Conservation (phyloP, 1,284 basidiomycete genomes). For the Bjerkandera adusta region DNA sequence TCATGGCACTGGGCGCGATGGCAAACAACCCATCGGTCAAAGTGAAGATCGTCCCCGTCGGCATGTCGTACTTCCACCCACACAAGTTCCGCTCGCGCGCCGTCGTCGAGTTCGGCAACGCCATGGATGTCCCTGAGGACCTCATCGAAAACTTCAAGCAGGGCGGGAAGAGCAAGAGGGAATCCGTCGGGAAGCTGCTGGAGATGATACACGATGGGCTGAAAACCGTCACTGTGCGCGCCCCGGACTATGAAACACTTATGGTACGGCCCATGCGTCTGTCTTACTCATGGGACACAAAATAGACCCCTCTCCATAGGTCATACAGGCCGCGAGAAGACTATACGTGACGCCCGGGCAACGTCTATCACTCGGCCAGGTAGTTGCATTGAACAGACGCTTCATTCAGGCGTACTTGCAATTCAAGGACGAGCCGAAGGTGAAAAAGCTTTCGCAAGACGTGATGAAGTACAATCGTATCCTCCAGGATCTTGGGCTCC, state of each 20-base stretch:
- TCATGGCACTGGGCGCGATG: constrained; percentile 98
- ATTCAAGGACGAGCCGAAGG: constrained; percentile 92
- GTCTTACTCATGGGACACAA: neutral
- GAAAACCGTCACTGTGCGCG: constrained; percentile 95
- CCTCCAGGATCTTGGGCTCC: constrained; percentile 88
- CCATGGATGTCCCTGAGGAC: constrained; percentile 86
- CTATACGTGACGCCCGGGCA: constrained; percentile 96
- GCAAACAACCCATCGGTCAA: constrained; percentile 83
- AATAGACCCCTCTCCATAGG: constrained; percentile 41
- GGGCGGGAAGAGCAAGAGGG: constrained; percentile 87
- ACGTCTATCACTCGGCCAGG: constrained; percentile 91
- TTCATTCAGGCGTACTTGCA: constrained; percentile 92
- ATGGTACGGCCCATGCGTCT: constrained; percentile 63
- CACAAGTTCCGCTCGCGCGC: constrained; percentile 94
- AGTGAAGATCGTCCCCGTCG: constrained; percentile 94
- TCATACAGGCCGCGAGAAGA: constrained; percentile 94
- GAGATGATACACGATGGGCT: constrained; percentile 93
- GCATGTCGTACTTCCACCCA: constrained; percentile 94
- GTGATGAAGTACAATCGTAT: constrained; percentile 93
- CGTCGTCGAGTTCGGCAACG: constrained; percentile 95
- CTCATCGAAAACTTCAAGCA: constrained; percentile 89
- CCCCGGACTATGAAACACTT: constrained; percentile 97
- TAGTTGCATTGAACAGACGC: constrained; percentile 94
- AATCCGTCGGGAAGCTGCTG: constrained; percentile 88
- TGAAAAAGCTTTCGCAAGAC: constrained; percentile 79